Percentiles rank a stretch among this genome's conserved stretches.
Conservation (phyloP, 2,329 filamentous ascomycete genomes). For the Fusarium nisikadoi region DNA sequence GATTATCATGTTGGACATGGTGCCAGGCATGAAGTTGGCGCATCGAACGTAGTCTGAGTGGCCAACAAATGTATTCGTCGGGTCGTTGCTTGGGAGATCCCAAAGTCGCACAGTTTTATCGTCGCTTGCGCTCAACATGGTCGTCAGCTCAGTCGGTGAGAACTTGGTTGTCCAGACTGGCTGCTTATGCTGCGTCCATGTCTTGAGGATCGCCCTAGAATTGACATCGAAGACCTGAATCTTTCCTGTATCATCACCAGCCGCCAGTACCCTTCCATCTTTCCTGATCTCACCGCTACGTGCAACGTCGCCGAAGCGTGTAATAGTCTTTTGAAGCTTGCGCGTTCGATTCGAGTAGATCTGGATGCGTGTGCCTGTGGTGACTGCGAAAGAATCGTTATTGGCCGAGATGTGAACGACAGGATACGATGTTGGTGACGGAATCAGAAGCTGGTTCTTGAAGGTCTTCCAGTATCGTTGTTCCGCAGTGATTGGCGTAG, state of each 20-base stretch:
- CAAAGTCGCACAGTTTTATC: slow-evolving; percentile 93
- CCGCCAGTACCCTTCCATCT: slow-evolving; percentile 89
- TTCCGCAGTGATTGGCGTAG: slow-evolving; percentile 86
- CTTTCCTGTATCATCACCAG: slow-evolving; percentile 89
- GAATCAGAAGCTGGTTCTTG: slow-evolving; percentile 88
- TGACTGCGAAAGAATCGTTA: slow-evolving; percentile 87
- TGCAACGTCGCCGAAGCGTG: slow-evolving; percentile 90
- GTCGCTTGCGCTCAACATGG: slow-evolving; percentile 88
- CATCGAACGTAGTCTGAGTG: slow-evolving; percentile 93
- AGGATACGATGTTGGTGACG: slow-evolving; percentile 88
- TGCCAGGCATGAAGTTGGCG: slow-evolving; percentile 84
- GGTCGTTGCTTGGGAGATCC: slow-evolving; percentile 86
- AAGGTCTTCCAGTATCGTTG: slow-evolving; percentile 97
- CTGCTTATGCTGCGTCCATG: slow-evolving; percentile 94
- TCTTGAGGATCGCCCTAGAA: slow-evolving; percentile 91
- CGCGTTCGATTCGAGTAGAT: slow-evolving; percentile 93
- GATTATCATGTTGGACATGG: slow-evolving; percentile 78
- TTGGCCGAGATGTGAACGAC: slow-evolving; percentile 88
- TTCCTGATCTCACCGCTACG: slow-evolving; percentile 88
- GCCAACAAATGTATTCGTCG: slow-evolving; percentile 81
- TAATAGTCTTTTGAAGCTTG: slow-evolving; percentile 93
- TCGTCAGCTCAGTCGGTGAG: slow-evolving; percentile 88
- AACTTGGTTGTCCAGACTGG: slow-evolving; percentile 93
- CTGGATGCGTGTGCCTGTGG: slow-evolving; percentile 92
- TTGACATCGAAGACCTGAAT: slow-evolving; percentile 95